Base-by-base conservation (phyloP, 805 yeast genomes). In the Komagataella mondaviorum region DNA sequence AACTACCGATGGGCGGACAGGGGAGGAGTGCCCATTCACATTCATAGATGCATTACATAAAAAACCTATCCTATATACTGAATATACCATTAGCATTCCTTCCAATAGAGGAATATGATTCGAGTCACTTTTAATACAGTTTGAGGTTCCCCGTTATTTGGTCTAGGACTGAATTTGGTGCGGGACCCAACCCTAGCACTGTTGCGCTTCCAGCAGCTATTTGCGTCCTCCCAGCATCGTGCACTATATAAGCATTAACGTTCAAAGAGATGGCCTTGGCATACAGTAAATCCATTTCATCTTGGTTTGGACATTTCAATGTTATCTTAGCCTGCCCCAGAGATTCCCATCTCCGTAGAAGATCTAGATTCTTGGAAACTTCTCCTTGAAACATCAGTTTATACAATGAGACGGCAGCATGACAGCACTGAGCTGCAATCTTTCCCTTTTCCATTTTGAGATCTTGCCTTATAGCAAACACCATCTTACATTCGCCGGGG, bases 201-300 rank as follows among this genome's bases (percentile, higher is more conserved):
- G 99, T 93, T 2, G 95, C 95, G 53, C 93, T 83, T 1, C 98
- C 98, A 5, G 96, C 85, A n/a, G 88, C 95, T 49, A 93, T 80
- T 64, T 93, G 97, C 1, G 99, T 91, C 59, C 97, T 77, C 3
- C 99, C 99, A 23, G 99, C 99, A 68, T 93, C 99, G 58, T 85
- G 95, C 44, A 93, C 88, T 5, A 88, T 77, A 56, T 81, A 77
- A 2, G 91, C 79, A 59, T 88, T 85, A 16, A 93, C 76, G 6
- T 90, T 90, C 51, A 86, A 60, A 2, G 88, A 79, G 44, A 86
- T 76, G 1, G 97, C 97, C 59, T 77, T 78, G 3, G 95, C 91
- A 65, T 80, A 87, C 24, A 93, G 67, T 47, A 80, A 66, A 59
- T 85, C 88, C 79, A 93, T 76, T 49, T 75, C 84, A 49, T 86